Base-by-base conservation (phyloP, 257 asterid genomes). In the Jaltomata sinuosa region DNA sequence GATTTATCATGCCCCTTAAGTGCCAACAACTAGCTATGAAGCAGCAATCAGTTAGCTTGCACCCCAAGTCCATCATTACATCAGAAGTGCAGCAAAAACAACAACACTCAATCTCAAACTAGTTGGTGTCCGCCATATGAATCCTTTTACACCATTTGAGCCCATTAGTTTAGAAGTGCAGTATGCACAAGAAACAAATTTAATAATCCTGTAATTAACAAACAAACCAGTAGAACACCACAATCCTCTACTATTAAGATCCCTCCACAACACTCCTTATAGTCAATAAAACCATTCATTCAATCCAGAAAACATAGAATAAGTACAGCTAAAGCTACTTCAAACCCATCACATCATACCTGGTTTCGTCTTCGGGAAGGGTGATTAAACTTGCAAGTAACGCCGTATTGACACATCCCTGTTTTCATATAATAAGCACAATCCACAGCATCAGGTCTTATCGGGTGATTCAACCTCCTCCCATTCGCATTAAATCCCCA, bases 381-480 rank as follows among this genome's bases (percentile, higher is more conserved):
- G 77, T 90, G 93, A 86, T 87, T 90, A 84, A 80, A 86, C 85
- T 74, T 83, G 87, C 91, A 90, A 50, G n/a, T n/a, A 52, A 59
- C 21, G 45, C 89, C 90, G 64, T 79, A 90, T 62, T 86, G 84
- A 86, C 93, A 90, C 18, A 79, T 49, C 29, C 93, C 91, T 34
- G 88, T 90, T 38, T 85, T 88, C 14, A 89, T 52, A 87, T 84
- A 90, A 81, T 83, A 61, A 65, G 88, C 52, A 83, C 93, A 89
- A 62, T 90, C 91, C 4, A 68, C 89, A 40, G 89, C 89, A 85
- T 89, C 82, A 32, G 91, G 91, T 22, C 72, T 69, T 69, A 69
- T 4, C 32, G 53, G 79, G 32, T 38, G 38, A 76, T 16, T 15
- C 59, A 47, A 15, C 2, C 81, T 29, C 81, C 40, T 76, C 25